Evolutionary conservation across 495 filamentous ascomycete species (phyloP).

Genomic region (Barbatosphaeria neglecta): DNA sequence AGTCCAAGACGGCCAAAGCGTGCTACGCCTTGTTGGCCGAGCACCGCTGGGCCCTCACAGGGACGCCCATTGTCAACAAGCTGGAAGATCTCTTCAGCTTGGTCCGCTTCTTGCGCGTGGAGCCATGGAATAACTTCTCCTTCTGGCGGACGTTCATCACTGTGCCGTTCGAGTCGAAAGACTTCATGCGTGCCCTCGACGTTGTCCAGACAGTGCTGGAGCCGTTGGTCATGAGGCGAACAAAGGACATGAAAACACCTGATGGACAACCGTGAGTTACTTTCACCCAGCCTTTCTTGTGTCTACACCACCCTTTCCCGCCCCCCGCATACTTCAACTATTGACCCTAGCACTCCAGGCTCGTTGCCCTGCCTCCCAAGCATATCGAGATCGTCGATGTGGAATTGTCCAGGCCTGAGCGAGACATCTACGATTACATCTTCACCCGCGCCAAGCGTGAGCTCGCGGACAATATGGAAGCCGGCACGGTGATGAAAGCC

Average conservation of each 20-base stretch:
- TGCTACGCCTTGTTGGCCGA: conserved; percentile 78
- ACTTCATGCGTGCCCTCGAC: conserved; percentile 85
- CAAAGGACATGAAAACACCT: conserved; percentile 96
- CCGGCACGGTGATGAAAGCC: conserved; percentile 83
- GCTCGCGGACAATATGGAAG: conserved; percentile 75
- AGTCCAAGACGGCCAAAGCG: conserved; percentile 78
- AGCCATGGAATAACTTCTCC: conserved; percentile 96
- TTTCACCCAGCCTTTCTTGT: neutral
- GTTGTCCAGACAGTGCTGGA: conserved; percentile 96
- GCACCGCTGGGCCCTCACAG: conserved; percentile 89
- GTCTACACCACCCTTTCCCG: too few relatives aligned
- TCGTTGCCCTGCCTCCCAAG: conserved; percentile 77
- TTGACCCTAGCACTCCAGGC: conserved; percentile 13
- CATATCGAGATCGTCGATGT: conserved; percentile 74
- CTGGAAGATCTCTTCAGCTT: conserved; percentile 95
- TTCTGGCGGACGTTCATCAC: conserved; percentile 99
- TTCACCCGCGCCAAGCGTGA: conserved; percentile 70
- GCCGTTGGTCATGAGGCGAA: conserved; percentile 85
- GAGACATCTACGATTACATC: conserved; percentile 85
- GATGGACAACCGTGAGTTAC: conserved; percentile 53
- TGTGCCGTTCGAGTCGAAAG: conserved; percentile 86
- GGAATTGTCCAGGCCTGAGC: conserved; percentile 70
- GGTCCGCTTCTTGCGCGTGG: conserved; percentile 81
- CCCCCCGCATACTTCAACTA: too few relatives aligned
- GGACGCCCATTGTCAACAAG: conserved; percentile 93